phyloP scores from a whole-genome alignment of 225 moss, liverwort and hornwort species.

The Anthoceros angustus region DNA sequence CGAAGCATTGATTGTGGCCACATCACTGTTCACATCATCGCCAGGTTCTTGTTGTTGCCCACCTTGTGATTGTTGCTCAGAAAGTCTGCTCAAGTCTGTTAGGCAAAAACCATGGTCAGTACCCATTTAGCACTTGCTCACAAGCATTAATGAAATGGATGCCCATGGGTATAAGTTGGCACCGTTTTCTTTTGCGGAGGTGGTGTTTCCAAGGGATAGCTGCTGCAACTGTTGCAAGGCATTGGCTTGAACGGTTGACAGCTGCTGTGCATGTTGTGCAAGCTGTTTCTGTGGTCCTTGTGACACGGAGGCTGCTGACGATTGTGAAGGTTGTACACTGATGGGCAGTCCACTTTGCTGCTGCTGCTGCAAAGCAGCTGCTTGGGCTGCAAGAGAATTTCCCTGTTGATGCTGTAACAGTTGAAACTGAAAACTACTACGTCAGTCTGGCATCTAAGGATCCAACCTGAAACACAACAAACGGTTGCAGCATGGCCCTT shows the following conservation, averaged over 20 bases:
- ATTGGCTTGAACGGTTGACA: slow-evolving; percentile 24
- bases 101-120: neutral
- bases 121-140: too few relatives aligned
- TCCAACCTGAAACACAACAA: neutral
- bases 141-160: too few relatives aligned
- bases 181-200: slow-evolving; percentile 65
- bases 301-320: slow-evolving; percentile 27
- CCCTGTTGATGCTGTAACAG: slow-evolving; percentile 41
- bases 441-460: slow-evolving; percentile 32
- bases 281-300: neutral
- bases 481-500: too few relatives aligned
- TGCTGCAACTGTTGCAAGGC: slow-evolving; percentile 49
- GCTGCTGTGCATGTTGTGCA: slow-evolving; percentile 10
- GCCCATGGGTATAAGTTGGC: neutral
- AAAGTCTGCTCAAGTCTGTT: slow-evolving; percentile 9
- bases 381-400: slow-evolving; percentile 36
- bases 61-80: slow-evolving; percentile 17
- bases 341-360: slow-evolving; percentile 38
- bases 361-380: slow-evolving; percentile 31
- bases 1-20: slow-evolving; percentile 34
- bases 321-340: slow-evolving; percentile 48
- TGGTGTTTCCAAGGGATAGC: slow-evolving; percentile 33
- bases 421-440: slow-evolving; percentile 39
- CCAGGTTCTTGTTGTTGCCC: slow-evolving; percentile 8
- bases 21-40: slow-evolving; percentile 45